These are phyloP conservation scores for Spatholobus suberectus DNA, from an alignment of 306 rosid genomes.

Conservation along the genomic window DNA sequence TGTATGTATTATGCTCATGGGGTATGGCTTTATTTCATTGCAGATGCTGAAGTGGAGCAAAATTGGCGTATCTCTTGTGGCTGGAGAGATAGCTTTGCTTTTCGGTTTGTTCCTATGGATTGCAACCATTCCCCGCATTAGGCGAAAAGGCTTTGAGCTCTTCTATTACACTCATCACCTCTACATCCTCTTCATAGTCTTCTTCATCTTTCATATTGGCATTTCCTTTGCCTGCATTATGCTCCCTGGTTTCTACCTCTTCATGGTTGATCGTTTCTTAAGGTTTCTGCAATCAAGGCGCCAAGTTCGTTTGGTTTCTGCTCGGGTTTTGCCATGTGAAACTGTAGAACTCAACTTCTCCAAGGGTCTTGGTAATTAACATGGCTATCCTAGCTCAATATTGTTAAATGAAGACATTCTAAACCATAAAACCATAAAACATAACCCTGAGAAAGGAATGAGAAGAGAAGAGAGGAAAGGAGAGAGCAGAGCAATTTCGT, in stretches of 20 bases:
- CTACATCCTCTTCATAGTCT: slow-evolving; percentile 66
- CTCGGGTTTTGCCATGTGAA: slow-evolving; percentile 69
- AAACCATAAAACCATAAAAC: too few species aligned
- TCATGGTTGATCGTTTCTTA: slow-evolving; percentile 73
- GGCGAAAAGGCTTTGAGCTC: slow-evolving; percentile 72
- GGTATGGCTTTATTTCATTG: slow-evolving; percentile 15
- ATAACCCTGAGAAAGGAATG: too few species aligned
- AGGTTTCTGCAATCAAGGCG: slow-evolving; percentile 68
- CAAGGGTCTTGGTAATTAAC: slow-evolving; percentile 57
- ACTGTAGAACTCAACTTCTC: slow-evolving; percentile 80
- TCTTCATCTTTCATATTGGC: slow-evolving; percentile 80
- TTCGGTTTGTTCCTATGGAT: slow-evolving; percentile 68
- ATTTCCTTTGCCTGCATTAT: slow-evolving; percentile 50
- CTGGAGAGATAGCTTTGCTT: slow-evolving; percentile 74
- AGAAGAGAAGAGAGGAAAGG: too few species aligned
- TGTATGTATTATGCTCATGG: neutral
- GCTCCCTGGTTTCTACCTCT: slow-evolving; percentile 88
- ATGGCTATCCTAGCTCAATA: neutral
- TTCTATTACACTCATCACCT: slow-evolving; percentile 81
- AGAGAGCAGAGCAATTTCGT: too few species aligned
- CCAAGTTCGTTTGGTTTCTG: slow-evolving; percentile 53
- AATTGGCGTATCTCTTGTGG: slow-evolving; percentile 57
- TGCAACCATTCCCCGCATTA: slow-evolving; percentile 61
- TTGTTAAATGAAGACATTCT: too few species aligned
- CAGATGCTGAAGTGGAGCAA: slow-evolving; percentile 73